Evolutionary conservation across 2,329 filamentous ascomycete species (phyloP).

Genomic region (Penicillium fuscoglaucum): DNA sequence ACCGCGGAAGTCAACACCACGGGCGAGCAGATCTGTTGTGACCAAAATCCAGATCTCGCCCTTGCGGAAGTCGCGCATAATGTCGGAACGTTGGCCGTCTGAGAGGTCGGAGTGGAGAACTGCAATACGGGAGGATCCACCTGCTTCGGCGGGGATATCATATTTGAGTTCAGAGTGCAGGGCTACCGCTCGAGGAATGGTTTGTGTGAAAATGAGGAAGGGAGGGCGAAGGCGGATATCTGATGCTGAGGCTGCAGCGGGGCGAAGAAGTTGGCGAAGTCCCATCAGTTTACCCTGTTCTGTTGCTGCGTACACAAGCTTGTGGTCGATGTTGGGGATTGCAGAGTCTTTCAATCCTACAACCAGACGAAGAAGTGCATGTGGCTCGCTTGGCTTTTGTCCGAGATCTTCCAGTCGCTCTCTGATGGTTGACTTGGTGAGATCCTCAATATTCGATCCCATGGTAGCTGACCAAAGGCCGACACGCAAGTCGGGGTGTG

Average conservation of each 20-base stretch:
- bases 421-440: slow-evolving; percentile 68
- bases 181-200: slow-evolving; percentile 84
- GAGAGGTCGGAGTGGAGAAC: slow-evolving; percentile 86
- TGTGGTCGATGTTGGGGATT: slow-evolving; percentile 87
- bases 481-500: slow-evolving; percentile 66
- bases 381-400: slow-evolving; percentile 22
- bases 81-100: slow-evolving; percentile 69
- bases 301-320: slow-evolving; percentile 84
- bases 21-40: slow-evolving; percentile 88
- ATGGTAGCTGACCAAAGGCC: slow-evolving; percentile 97
- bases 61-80: slow-evolving; percentile 86
- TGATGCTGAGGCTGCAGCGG: slow-evolving; percentile 56
- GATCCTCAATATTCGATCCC: slow-evolving; percentile 84
- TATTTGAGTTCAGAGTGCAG: slow-evolving; percentile 88
- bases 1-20: slow-evolving; percentile 91
- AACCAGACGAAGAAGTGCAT: slow-evolving; percentile 73
- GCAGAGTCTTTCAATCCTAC: slow-evolving; percentile 97
- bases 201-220: slow-evolving; percentile 95
- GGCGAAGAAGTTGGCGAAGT: slow-evolving; percentile 83
- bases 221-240: slow-evolving; percentile 69
- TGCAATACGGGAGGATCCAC: slow-evolving; percentile 79
- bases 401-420: slow-evolving; percentile 45
- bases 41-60: slow-evolving; percentile 96
- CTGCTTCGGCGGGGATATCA: slow-evolving; percentile 86
- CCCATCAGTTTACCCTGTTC: slow-evolving; percentile 93